Evolutionary conservation across 352 stramenopile genomes (phyloP).

Genomic region (Proteromonas lacertae): DNA sequence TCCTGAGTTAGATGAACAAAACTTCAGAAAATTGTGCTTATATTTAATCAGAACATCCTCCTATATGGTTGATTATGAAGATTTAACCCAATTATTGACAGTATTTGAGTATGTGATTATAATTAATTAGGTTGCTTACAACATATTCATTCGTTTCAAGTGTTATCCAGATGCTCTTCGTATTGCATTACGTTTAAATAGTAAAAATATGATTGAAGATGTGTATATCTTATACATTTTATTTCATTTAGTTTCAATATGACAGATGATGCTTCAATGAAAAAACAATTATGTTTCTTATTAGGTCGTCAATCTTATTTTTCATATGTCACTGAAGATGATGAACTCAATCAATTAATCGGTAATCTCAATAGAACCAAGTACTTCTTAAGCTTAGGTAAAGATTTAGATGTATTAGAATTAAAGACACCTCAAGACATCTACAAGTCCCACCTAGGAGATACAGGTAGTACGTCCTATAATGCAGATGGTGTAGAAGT

Average conservation of each 20-base stretch:
- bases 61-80: constrained; percentile 91
- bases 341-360: constrained; percentile 64
- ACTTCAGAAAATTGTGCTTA: constrained; percentile 85
- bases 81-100: constrained; percentile 20
- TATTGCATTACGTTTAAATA: constrained; percentile 64
- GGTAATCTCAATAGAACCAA: constrained; percentile 77
- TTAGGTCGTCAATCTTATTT: constrained; percentile 66
- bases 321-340: constrained; percentile 42
- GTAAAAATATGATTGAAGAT: constrained; percentile 22
- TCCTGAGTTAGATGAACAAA: constrained; percentile 59
- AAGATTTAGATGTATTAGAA: constrained; percentile 69
- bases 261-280: constrained; percentile 16
- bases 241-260: constrained; percentile 9
- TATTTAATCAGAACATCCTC: constrained; percentile 88
- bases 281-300: constrained; percentile 75
- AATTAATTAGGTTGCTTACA: constrained; percentile 40
- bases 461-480: constrained; percentile 6
- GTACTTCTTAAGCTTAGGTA: constrained; percentile 71
- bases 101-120: too few species aligned
- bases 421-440: constrained; percentile 55
- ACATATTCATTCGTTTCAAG: constrained; percentile 63
- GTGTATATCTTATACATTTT: too few species aligned
- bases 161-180: constrained; percentile 74
- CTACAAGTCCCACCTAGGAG: constrained; percentile 84
- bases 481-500: constrained; percentile 42